Conservation (phyloP, 2,329 filamentous ascomycete genomes). For the Nothomitra cinnamomea region DNA sequence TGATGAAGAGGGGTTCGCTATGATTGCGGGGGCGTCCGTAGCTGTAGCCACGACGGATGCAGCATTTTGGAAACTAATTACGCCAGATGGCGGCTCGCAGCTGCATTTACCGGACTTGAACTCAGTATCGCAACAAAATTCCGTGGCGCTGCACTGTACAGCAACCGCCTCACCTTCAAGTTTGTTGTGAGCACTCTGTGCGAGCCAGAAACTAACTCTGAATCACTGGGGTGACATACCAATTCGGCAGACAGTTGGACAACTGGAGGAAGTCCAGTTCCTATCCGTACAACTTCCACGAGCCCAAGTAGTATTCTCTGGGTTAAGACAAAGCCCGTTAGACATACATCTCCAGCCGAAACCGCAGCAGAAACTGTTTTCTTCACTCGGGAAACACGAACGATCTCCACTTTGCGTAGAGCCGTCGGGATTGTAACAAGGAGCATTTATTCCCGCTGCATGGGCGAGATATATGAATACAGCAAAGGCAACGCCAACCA, state of each 20-base stretch:
- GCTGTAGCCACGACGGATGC: background rate
- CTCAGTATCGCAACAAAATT: background rate
- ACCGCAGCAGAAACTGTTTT: background rate
- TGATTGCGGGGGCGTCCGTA: background rate
- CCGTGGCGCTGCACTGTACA: background rate
- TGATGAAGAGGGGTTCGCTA: background rate
- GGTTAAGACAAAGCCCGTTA: background rate
- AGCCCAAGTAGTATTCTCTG: background rate
- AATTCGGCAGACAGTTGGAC: background rate
- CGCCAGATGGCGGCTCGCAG: background rate
- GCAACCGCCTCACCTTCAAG: background rate
- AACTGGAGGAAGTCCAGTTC: background rate
- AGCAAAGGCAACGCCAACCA: background rate
- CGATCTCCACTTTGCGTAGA: background rate
- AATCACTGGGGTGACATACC: background rate
- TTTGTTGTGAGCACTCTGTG: background rate
- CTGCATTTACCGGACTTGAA: background rate
- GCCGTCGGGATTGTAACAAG: background rate
- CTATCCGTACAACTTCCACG: background rate
- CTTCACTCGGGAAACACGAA: background rate
- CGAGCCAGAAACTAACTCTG: background rate
- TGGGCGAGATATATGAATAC: background rate
- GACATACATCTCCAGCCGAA: background rate
- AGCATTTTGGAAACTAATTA: background rate
- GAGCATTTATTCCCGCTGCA: background rate